phyloP scores from a whole-genome alignment of 129 eudicot genomes.

The Silybum marianum region DNA sequence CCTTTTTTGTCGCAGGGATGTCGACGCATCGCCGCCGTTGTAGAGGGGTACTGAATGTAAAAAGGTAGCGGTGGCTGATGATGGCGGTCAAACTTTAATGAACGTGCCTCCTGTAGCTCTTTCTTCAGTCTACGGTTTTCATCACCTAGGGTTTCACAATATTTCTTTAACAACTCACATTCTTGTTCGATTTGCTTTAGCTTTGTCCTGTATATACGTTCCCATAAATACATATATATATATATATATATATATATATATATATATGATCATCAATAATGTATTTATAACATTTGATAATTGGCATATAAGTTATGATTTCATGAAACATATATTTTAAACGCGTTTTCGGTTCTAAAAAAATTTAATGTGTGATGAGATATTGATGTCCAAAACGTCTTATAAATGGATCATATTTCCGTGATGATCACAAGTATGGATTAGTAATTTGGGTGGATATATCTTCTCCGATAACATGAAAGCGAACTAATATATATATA shows the following conservation, averaged over 20 bases:
- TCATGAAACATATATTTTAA: not conserved
- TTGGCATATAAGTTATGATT: not conserved
- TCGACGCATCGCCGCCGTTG: conserved; percentile 19
- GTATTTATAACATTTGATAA: not conserved
- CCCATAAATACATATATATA: not conserved
- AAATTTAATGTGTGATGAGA: not conserved
- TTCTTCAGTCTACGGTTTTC: conserved; percentile 64
- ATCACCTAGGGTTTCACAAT: conserved; percentile 56
- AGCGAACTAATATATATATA: not conserved
- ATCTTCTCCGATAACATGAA: not conserved
- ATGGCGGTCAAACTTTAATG: conserved; percentile 38
- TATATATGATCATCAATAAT: not conserved
- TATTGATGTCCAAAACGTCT: not conserved
- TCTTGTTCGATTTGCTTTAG: conserved; percentile 75
- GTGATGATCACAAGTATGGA: not conserved
- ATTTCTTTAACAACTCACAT: conserved; percentile 53
- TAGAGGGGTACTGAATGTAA: conserved; percentile 25
- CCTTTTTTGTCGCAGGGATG: conserved; percentile 33
- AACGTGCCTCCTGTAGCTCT: conserved; percentile 50
- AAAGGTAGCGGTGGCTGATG: conserved; percentile 33
- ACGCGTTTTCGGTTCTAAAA: not conserved
- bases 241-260: too few relatives aligned
- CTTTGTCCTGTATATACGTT: conserved; percentile 54
- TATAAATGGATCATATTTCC: too few relatives aligned
- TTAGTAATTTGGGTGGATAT: not conserved